Base-by-base conservation (phyloP, 2,329 filamentous ascomycete genomes). In the Cladosporium sp. region DNA sequence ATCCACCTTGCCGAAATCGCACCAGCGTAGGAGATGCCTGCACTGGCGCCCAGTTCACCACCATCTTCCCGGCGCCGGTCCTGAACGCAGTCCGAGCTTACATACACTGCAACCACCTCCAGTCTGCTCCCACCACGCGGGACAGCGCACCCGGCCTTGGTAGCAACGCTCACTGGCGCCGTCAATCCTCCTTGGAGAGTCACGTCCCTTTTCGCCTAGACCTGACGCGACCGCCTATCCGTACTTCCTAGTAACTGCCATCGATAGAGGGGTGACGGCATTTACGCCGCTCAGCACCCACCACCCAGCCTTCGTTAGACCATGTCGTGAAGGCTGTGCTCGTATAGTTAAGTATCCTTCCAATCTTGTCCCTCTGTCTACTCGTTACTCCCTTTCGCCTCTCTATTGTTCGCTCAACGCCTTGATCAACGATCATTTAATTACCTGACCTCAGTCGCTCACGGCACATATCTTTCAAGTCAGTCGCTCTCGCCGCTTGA, bases 221-320 rank as follows among this genome's bases (percentile, higher is more conserved):
- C 49, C 21, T 63, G 61, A 63, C 50, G 44, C 31, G 60, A 62
- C 60, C 46, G 60, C 35, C 60, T 56, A 56, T 63, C 61, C 61
- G 37, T 55, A 56, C 50, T 63, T 63, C 61, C 61, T 28, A 56
- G 61, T 63, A 56, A 63, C 61, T 63, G 50, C 49, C 61, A 56
- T 63, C 61, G 50, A 37, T 52, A 55, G 49, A 28, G 26, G 18
- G 14, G 50, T 56, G 61, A 55, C 61, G 50, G 61, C 50, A 46
- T 63, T 23, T 55, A 56, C 50, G 50, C 61, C 59, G 44, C 61
- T 35, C 8, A 33, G 31, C 29, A 63, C 26, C 49, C 61, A 55
- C 61, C 29, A 56, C 61, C 60, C 61, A 63, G 61, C 61, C 61
- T 63, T 63, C 61, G 35, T 35, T 63, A 31, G 49, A 23, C 50